Evolutionary conservation across 345 rosid species (phyloP).

Genomic region (Salix brachista): DNA sequence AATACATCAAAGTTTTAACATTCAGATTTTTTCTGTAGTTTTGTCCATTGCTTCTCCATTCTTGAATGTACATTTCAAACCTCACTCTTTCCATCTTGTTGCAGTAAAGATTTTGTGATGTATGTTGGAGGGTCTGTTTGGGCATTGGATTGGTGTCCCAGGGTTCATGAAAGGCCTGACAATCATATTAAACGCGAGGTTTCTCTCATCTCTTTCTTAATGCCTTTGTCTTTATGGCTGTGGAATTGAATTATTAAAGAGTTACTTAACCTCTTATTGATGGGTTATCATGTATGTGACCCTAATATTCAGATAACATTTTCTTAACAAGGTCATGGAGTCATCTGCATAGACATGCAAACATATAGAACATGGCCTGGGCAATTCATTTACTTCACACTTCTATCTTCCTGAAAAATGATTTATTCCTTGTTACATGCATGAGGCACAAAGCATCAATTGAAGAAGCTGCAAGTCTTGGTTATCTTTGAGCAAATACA

Average conservation of each 20-base stretch:
- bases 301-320: no score
- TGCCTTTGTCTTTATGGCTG: neutral
- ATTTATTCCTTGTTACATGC: neutral
- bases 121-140: conserved; percentile 85
- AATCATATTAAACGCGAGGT: conserved; percentile 65
- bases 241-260: neutral
- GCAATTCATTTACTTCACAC: neutral
- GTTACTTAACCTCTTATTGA: neutral
- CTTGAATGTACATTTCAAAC: neutral
- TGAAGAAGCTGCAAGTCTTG: neutral
- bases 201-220: neutral
- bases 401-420: neutral
- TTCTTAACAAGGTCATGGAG: no score
- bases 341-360: no score
- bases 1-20: neutral
- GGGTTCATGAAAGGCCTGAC: conserved; percentile 43
- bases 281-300: no score
- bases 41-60: neutral
- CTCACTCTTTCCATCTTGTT: conserved; percentile 18
- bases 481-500: no score
- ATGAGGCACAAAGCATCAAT: neutral
- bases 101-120: conserved; percentile 81
- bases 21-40: neutral
- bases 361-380: neutral
- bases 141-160: conserved; percentile 96